A percentile compares a stretch with the other conserved stretches of the same genome.
Evolutionary conservation across 306 rosid genomes (phyloP).

Genomic region (Vigna hirtella): DNA sequence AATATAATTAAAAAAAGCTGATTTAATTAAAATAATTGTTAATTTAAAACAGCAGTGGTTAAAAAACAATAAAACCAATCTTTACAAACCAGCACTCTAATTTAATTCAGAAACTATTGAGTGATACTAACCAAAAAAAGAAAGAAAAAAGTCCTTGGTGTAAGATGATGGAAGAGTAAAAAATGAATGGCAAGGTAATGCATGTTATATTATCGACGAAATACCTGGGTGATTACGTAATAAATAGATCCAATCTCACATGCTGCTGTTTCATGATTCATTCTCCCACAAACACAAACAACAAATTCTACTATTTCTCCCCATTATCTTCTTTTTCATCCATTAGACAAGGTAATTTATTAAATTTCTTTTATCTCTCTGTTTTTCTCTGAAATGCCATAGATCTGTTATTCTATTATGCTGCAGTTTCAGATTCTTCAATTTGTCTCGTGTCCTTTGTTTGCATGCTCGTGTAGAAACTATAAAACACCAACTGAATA

Average conservation of each 20-base stretch:
- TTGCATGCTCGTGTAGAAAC: constrained; percentile 5
- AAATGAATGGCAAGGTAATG: no score
- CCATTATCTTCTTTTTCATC: constrained; percentile 5
- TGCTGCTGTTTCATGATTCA: constrained; percentile 13
- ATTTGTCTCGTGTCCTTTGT: constrained; percentile 8
- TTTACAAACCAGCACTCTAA: no score
- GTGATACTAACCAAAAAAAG: no score
- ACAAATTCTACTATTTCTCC: constrained; percentile 5
- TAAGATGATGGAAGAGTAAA: no score
- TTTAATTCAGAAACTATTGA: no score
- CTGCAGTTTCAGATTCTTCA: neutral
- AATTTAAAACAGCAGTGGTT: no score
- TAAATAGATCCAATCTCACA: constrained; percentile 31
- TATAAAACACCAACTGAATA: no score
- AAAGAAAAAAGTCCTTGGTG: no score
- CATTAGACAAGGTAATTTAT: neutral
- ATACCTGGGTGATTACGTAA: constrained; percentile 25
- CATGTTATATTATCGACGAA: constrained; percentile 30
- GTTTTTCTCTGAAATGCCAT: neutral
- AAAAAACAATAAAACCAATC: no score
- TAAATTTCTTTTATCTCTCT: neutral
- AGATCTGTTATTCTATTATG: constrained; percentile 49
- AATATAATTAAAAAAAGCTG: no score
- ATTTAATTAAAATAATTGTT: no score
- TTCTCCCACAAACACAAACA: constrained; percentile 32